phyloP scores from a whole-genome alignment of 1,139 yeast genomes.

The Nakaseomyces bracarensis region DNA sequence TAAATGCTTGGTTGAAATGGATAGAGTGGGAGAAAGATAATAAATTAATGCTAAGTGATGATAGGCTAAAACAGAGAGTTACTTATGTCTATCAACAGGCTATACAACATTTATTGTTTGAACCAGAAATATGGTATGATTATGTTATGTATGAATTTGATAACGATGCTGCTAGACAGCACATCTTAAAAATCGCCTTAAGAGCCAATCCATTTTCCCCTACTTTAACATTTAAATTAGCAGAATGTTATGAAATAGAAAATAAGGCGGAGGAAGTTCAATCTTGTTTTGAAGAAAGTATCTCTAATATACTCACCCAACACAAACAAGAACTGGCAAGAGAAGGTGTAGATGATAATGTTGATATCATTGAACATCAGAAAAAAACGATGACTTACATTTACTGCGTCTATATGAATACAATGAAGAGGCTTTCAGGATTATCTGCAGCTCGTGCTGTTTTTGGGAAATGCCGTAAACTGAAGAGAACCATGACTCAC shows the following conservation, averaged over 20 bases:
- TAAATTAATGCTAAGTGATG: conserved; percentile 51
- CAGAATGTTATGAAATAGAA: conserved; percentile 62
- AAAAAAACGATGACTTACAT: conserved; percentile 24
- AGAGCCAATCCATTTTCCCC: conserved; percentile 65
- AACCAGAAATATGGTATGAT: conserved; percentile 82
- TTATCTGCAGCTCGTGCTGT: conserved; percentile 65
- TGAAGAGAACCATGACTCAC: conserved; percentile 47
- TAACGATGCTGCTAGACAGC: conserved; percentile 31
- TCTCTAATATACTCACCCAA: conserved; percentile 36
- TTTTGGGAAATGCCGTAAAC: conserved; percentile 50
- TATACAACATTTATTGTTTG: conserved; percentile 56
- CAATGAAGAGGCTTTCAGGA: conserved; percentile 53
- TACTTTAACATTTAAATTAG: conserved; percentile 55
- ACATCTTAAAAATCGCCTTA: conserved; percentile 49
- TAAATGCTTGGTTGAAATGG: conserved; percentile 64
- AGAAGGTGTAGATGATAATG: conserved; percentile 19
- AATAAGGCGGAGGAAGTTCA: conserved; percentile 47
- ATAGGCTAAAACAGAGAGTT: conserved; percentile 49
- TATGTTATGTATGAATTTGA: conserved; percentile 36
- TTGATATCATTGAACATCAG: conserved; percentile 9
- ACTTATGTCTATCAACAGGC: conserved; percentile 70
- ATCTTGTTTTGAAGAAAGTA: conserved; percentile 43
- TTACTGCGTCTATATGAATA: conserved; percentile 51
- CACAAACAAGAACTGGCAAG: conserved; percentile 30
- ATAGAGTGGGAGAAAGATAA: conserved; percentile 70